Evolutionary conservation across 2,329 filamentous ascomycete species (phyloP).

Genomic region (Monilinia laxa): DNA sequence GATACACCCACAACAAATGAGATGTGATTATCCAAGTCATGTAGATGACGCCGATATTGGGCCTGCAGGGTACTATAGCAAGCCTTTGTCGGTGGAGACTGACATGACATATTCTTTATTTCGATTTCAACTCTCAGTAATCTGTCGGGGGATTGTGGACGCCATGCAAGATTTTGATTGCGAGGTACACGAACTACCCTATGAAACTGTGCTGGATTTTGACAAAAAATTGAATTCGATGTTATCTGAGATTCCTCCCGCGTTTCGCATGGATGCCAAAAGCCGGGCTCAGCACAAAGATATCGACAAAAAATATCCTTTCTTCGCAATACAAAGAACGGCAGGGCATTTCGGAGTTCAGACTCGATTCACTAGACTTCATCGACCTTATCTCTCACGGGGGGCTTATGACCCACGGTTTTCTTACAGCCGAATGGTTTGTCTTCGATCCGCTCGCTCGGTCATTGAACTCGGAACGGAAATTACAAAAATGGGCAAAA

Average conservation of each 20-base stretch:
- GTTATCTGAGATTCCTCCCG: constrained; percentile 38
- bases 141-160: too few relatives aligned
- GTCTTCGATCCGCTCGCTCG: constrained; percentile 40
- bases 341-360: constrained; percentile 42
- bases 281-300: constrained; percentile 18
- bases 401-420: constrained; percentile 38
- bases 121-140: too few relatives aligned
- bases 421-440: constrained; percentile 41
- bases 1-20: constrained; percentile 44
- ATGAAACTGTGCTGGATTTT: constrained; percentile 41
- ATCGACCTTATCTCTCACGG: constrained; percentile 42
- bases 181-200: constrained; percentile 32
- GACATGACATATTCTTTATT: too few relatives aligned
- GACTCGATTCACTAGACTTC: constrained; percentile 42
- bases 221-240: constrained; percentile 41
- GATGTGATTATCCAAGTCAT: constrained; percentile 42
- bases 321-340: constrained; percentile 31
- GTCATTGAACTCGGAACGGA: constrained; percentile 38
- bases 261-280: constrained; percentile 37
- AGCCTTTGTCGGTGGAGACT: background rate
- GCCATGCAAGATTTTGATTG: constrained; percentile 31
- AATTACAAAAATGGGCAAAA: constrained; percentile 28
- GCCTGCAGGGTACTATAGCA: constrained; percentile 27
- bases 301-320: constrained; percentile 4
- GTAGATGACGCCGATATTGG: constrained; percentile 41